A percentile compares a stretch with the other conserved stretches of the same genome.
Conservation (phyloP, 2,329 filamentous ascomycete genomes). For the Talaromyces sp. region DNA sequence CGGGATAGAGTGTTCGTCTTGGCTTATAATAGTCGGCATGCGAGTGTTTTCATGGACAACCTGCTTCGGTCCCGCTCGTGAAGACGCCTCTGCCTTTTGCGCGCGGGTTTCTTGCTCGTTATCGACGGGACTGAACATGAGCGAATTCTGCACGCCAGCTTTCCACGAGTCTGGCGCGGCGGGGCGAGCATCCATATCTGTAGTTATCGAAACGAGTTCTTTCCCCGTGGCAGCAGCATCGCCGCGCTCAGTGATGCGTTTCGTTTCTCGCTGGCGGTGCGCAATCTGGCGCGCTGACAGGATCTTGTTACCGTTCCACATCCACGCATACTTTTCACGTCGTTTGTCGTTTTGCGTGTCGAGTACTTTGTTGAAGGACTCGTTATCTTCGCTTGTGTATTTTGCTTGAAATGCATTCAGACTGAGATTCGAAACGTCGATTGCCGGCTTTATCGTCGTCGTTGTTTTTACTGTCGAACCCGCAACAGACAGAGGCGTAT, state of each 20-base stretch:
- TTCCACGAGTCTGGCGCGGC: slow-evolving; percentile 75
- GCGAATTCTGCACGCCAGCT: slow-evolving; percentile 65
- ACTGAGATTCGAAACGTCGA: slow-evolving; percentile 69
- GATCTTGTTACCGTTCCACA: slow-evolving; percentile 84
- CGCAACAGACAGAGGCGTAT: slow-evolving; percentile 3
- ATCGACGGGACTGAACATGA: slow-evolving; percentile 67
- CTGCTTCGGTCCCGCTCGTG: slow-evolving; percentile 67
- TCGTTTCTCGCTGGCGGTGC: slow-evolving; percentile 52
- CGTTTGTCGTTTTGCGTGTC: slow-evolving; percentile 84
- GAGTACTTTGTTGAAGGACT: slow-evolving; percentile 87
- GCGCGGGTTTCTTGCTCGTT: slow-evolving; percentile 58
- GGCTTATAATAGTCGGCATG: slow-evolving; percentile 50
- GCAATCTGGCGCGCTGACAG: slow-evolving; percentile 56
- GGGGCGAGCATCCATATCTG: slow-evolving; percentile 61
- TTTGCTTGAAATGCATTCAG: slow-evolving; percentile 81
- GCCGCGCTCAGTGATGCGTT: slow-evolving; percentile 62
- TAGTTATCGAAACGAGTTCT: slow-evolving; percentile 55
- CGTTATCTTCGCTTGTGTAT: slow-evolving; percentile 97
- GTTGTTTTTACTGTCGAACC: slow-evolving; percentile 31
- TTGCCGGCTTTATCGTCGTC: slow-evolving; percentile 30
- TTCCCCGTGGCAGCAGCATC: slow-evolving; percentile 50
- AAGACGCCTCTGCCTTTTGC: slow-evolving; percentile 63
- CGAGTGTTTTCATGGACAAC: slow-evolving; percentile 82
- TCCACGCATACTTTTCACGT: slow-evolving; percentile 79
- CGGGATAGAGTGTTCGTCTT: slow-evolving; percentile 45